Base-by-base conservation (phyloP, 805 yeast genomes). In the Lachancea sp. region DNA sequence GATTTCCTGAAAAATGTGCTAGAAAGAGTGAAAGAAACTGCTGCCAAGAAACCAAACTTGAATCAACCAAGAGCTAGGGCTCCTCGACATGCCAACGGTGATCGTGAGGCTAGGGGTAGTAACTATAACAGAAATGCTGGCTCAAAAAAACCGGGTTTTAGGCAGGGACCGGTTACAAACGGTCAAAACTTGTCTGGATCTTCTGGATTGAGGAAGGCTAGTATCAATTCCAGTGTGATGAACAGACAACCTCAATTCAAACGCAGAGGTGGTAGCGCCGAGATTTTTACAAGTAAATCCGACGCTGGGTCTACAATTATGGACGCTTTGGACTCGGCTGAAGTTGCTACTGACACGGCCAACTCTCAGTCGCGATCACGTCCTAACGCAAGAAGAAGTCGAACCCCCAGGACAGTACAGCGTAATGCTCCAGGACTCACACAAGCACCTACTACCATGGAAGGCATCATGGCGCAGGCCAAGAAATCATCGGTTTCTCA, bases 1-100 rank as follows among this genome's bases (percentile, higher is more conserved):
- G 63, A 60, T 34, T 60, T 58, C 34, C 47, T 60, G 36, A 52
- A 55, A 23, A 53, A 52, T 21, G 53, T 60, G 9, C 45, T 60
- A 22, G 49, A 47, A n/a, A 52, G 54, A 36, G 64, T 63, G 15
- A 57, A 58, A 36, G 56, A 58, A 35, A 50, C 62, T 12, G 47
- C 60, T 12, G 44, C 45, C 36, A 49, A 36, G 20, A 30, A 45
- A 22, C 43, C 46, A 13, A 17, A 21, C 8, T 17, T 33, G 3
- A 23, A 17, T 18, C 8, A 9, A 20, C 26, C 36, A 12, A 35
- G 39, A 24, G n/a, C 31, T 19, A 34, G 32, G 12, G 22, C 22
- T 17, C 21, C 29, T 7, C 23, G 30, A 13, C 41, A 38, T 16
- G 21, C 21, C 3, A 16, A 23, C 8, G 40, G 24, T 8, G 39